Percentiles rank a stretch among this genome's conserved stretches.
Evolutionary conservation across 345 rosid species (phyloP).

Genomic region (Corymbia maculata): DNA sequence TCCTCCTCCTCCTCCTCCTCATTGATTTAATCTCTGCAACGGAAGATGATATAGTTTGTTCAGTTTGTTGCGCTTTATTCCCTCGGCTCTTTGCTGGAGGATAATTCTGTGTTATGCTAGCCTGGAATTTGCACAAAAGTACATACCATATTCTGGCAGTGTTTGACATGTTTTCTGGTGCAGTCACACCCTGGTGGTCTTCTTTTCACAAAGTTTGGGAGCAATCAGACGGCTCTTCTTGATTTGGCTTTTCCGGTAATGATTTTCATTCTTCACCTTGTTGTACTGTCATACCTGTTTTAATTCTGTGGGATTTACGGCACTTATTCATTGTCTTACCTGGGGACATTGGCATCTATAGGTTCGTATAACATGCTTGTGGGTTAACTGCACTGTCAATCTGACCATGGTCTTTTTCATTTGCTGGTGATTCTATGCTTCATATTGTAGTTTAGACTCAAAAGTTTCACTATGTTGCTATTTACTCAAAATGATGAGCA

Average conservation of each 20-base stretch:
- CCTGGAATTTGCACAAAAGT: background rate
- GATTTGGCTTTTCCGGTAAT: constrained; percentile 85
- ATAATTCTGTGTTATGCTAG: background rate
- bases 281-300: background rate
- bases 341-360: background rate
- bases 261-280: background rate
- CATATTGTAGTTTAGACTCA: background rate
- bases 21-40: background rate
- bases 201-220: constrained; percentile 73
- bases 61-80: background rate
- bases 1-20: background rate
- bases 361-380: background rate
- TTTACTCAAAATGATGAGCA: background rate
- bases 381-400: background rate
- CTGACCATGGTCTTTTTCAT: background rate
- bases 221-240: constrained; percentile 82
- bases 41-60: background rate
- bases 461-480: background rate
- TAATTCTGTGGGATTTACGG: background rate
- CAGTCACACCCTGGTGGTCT: constrained; percentile 93
- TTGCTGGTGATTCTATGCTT: background rate
- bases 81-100: background rate
- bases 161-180: constrained; percentile 6
- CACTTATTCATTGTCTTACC: background rate
- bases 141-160: background rate